A percentile compares a stretch with the other conserved stretches of the same genome.
phyloP scores from a whole-genome alignment of 2,329 filamentous ascomycete species.

The Xylaria digitata region DNA sequence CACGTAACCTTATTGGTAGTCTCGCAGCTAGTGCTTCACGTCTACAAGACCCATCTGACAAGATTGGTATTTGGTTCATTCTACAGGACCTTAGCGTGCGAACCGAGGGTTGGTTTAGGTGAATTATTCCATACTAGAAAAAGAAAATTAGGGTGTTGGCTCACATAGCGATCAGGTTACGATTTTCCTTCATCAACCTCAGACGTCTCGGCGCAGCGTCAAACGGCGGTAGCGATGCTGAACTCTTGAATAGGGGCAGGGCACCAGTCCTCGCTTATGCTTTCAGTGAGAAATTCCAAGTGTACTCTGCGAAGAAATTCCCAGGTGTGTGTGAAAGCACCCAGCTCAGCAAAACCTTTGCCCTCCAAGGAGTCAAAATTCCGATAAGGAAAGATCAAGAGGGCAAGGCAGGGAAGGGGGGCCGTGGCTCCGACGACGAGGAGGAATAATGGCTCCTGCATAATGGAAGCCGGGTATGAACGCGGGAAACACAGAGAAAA shows the following conservation, averaged over 20 bases:
- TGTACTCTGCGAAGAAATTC: slow-evolving; percentile 98
- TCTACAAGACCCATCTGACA: slow-evolving; percentile 80
- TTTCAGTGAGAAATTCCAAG: slow-evolving; percentile 90
- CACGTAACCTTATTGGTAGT: slow-evolving; percentile 92
- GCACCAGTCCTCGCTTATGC: slow-evolving; percentile 85
- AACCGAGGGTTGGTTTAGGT: slow-evolving; percentile 92
- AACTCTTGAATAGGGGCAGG: slow-evolving; percentile 75
- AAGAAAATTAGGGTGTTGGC: slow-evolving; percentile 5
- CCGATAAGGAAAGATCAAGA: slow-evolving; percentile 86
- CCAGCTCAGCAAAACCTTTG: slow-evolving; percentile 89
- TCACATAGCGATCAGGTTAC: slow-evolving; percentile 58
- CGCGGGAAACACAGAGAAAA: background rate
- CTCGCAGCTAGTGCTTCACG: slow-evolving; percentile 88
- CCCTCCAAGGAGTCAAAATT: slow-evolving; percentile 94
- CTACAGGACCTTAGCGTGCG: slow-evolving; percentile 94
- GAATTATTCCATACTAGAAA: slow-evolving; percentile 48
- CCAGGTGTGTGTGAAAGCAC: slow-evolving; percentile 97
- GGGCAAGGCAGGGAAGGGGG: slow-evolving; percentile 58
- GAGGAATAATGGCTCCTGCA: slow-evolving; percentile 56
- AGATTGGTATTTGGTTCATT: slow-evolving; percentile 95
- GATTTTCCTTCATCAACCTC: slow-evolving; percentile 86
- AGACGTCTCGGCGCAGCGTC: slow-evolving; percentile 61
- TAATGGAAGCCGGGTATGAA: background rate
- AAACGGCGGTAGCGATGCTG: slow-evolving; percentile 53
- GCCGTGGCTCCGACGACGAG: slow-evolving; percentile 59